A percentile compares a stretch with the other conserved stretches of the same genome.
These are phyloP conservation scores for Fusarium equiseti DNA, from an alignment of 2,329 filamentous ascomycete genomes.

Conservation along the genomic window DNA sequence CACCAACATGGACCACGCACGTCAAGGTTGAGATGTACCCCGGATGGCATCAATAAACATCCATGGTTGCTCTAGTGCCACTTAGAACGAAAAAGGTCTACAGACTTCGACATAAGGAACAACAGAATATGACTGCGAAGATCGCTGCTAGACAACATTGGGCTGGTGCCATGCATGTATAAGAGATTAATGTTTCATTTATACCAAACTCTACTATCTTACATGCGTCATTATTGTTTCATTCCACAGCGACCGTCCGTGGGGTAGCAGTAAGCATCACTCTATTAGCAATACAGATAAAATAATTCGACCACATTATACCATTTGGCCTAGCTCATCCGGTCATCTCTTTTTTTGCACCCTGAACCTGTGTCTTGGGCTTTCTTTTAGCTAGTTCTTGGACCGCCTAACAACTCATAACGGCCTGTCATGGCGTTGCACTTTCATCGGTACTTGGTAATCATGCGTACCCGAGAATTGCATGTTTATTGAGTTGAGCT, in stretches of 20 bases:
- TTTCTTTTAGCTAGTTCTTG: neutral
- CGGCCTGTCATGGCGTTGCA: constrained; percentile 17
- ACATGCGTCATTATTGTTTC: constrained; percentile 41
- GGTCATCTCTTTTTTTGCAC: neutral
- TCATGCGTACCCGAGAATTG: neutral
- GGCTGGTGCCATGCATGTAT: neutral
- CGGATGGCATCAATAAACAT: constrained; percentile 12
- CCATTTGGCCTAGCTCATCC: neutral
- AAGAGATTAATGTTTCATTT: constrained; percentile 7
- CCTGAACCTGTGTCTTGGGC: neutral
- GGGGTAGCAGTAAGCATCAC: neutral
- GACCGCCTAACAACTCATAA: neutral
- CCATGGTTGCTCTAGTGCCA: constrained; percentile 22
- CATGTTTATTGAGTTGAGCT: neutral
- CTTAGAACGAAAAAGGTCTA: neutral
- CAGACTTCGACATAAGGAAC: constrained; percentile 7
- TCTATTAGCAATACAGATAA: neutral
- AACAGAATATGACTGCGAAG: neutral
- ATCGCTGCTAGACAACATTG: neutral
- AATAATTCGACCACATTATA: neutral
- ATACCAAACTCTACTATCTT: neutral
- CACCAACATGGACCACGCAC: constrained; percentile 20
- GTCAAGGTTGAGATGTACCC: constrained; percentile 11
- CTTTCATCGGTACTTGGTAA: neutral
- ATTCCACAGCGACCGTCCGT: constrained; percentile 32